Percentiles rank a stretch among this genome's conserved stretches.
Evolutionary conservation across 2,329 filamentous ascomycete species (phyloP).

Genomic region (Cladosporium cucumerinum): DNA sequence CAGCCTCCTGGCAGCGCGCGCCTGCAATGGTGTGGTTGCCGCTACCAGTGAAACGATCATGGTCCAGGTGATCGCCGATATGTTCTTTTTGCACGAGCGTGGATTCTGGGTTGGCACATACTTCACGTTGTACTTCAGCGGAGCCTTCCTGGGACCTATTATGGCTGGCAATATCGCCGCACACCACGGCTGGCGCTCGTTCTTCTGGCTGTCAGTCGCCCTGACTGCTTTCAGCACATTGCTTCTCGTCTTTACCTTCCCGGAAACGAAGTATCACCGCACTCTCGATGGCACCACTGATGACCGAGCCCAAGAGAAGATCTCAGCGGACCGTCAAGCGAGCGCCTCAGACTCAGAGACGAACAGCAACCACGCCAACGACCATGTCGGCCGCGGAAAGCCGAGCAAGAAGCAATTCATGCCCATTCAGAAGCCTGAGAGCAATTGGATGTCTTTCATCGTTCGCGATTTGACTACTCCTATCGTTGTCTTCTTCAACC

Average conservation of each 20-base stretch:
- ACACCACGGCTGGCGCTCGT: slow-evolving; percentile 44
- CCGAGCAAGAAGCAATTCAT: slow-evolving; percentile 40
- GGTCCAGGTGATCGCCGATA: slow-evolving; percentile 44
- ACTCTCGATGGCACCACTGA: not conserved
- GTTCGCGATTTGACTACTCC: slow-evolving; percentile 41
- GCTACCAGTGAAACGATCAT: slow-evolving; percentile 45
- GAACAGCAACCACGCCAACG: slow-evolving; percentile 25
- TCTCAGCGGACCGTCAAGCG: not conserved
- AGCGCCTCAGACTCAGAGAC: slow-evolving; percentile 22
- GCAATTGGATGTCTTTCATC: slow-evolving; percentile 41
- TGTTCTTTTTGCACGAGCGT: slow-evolving; percentile 25
- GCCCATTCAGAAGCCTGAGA: slow-evolving; percentile 38
- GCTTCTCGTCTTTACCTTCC: slow-evolving; percentile 40
- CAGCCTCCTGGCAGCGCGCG: slow-evolving; percentile 43
- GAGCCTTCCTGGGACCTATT: slow-evolving; percentile 44
- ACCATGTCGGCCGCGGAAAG: slow-evolving; percentile 34
- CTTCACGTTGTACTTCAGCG: slow-evolving; percentile 42
- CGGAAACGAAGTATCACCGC: slow-evolving; percentile 44
- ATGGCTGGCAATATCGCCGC: slow-evolving; percentile 43
- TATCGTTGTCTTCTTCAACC: slow-evolving; percentile 44
- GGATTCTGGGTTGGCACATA: slow-evolving; percentile 25
- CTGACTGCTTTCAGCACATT: slow-evolving; percentile 41
- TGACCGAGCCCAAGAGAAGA: slow-evolving; percentile 26
- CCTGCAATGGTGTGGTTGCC: slow-evolving; percentile 43
- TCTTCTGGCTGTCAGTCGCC: slow-evolving; percentile 46